A percentile compares a stretch with the other conserved stretches of the same genome.
Conservation (phyloP, 192 early-diverging fungal species). For the Coemansia reversa region DNA sequence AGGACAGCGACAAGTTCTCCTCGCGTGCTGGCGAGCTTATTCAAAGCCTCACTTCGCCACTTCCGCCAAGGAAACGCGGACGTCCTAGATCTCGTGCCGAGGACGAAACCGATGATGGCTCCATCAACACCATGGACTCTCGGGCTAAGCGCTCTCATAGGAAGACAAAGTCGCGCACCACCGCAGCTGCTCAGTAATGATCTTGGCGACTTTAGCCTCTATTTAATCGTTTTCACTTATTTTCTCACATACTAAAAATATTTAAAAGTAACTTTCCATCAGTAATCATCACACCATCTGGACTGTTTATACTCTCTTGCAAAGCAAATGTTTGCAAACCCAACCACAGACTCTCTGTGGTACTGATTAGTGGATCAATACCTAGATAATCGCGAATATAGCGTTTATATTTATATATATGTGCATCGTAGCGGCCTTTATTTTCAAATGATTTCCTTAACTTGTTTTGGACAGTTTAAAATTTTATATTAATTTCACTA, state of each 20-base stretch:
- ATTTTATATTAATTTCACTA: no score
- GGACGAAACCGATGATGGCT: conserved; percentile 36
- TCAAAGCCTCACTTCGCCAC: conserved; percentile 48
- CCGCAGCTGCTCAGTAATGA: conserved; percentile 6
- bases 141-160: conserved; percentile 43
- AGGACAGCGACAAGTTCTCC: conserved; percentile 27
- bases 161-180: conserved; percentile 41
- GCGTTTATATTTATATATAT: no score
- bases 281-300: background rate
- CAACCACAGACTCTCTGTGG: no score
- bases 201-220: background rate
- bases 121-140: conserved; percentile 23
- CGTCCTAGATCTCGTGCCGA: conserved; percentile 34
- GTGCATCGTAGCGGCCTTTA: no score
- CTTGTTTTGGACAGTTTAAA: no score
- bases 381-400: no score
- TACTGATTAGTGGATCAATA: no score
- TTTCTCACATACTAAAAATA: no score
- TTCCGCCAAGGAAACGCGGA: conserved; percentile 39
- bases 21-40: conserved; percentile 44
- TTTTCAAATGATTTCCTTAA: no score
- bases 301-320: no score
- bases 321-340: no score
- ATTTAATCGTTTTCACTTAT: no score
- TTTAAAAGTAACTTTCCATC: background rate